Evolutionary conservation across 2,329 filamentous ascomycete species (phyloP).

Genomic region (Fusarium sp.): DNA sequence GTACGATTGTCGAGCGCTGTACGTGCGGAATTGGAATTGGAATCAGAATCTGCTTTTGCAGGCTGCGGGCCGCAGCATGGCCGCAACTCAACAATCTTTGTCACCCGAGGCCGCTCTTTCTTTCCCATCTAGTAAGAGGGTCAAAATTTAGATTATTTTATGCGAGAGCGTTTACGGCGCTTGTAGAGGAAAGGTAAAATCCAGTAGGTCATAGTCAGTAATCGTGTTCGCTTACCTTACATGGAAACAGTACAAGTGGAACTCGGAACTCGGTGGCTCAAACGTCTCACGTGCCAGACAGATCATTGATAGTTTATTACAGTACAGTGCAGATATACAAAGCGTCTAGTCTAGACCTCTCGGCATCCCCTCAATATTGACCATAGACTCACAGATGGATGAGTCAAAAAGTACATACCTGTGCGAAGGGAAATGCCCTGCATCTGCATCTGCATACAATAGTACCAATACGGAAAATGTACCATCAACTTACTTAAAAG

Average conservation of each 20-base stretch:
- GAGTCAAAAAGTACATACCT: not conserved
- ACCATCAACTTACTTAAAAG: constrained; percentile 30
- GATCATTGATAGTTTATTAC: not conserved
- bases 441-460: constrained; percentile 1
- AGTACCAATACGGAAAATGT: constrained; percentile 1
- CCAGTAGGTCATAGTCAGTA: not conserved
- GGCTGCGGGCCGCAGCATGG: constrained; percentile 23
- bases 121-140: not conserved
- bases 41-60: not conserved
- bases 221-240: not conserved
- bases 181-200: not conserved
- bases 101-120: not conserved
- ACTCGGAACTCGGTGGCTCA: not conserved
- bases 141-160: not conserved
- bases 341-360: not conserved
- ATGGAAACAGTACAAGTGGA: not conserved
- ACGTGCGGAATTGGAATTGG: constrained; percentile 1
- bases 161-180: not conserved
- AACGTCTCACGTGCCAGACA: constrained; percentile 23
- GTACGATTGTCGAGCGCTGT: not conserved
- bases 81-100: constrained; percentile 5
- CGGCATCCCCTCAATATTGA: constrained; percentile 6
- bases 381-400: not conserved
- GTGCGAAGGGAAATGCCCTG: constrained; percentile 1
- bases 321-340: not conserved